Conservation (phyloP, 2,329 filamentous ascomycete species). For the Fusarium sarcochroum region DNA sequence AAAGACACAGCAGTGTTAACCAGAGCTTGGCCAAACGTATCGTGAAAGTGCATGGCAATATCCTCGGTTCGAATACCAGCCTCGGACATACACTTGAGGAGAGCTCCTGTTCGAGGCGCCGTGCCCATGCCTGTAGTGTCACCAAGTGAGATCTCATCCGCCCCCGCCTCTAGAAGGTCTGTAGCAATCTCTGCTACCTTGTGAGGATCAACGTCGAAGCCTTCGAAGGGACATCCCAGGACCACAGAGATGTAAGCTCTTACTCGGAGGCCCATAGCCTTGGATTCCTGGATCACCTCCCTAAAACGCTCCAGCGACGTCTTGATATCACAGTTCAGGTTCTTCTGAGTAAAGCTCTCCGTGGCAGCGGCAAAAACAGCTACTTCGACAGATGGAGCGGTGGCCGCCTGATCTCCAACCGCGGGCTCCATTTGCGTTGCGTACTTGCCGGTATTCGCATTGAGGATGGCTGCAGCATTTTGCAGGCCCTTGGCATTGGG, state of each 20-base stretch:
- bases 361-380: slow-evolving; percentile 88
- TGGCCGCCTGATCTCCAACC: slow-evolving; percentile 54
- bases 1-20: slow-evolving; percentile 84
- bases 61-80: slow-evolving; percentile 79
- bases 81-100: slow-evolving; percentile 74
- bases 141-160: slow-evolving; percentile 90
- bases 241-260: slow-evolving; percentile 87
- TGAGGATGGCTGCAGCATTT: slow-evolving; percentile 70
- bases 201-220: slow-evolving; percentile 73
- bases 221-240: slow-evolving; percentile 83
- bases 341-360: slow-evolving; percentile 83
- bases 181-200: slow-evolving; percentile 76
- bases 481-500: slow-evolving; percentile 82
- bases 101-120: slow-evolving; percentile 74
- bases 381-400: slow-evolving; percentile 73
- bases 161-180: slow-evolving; percentile 85
- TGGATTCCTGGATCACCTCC: slow-evolving; percentile 78
- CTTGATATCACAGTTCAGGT: slow-evolving; percentile 84
- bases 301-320: slow-evolving; percentile 79
- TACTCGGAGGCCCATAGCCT: slow-evolving; percentile 75
- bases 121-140: slow-evolving; percentile 95
- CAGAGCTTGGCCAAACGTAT: slow-evolving; percentile 89
- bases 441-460: slow-evolving; percentile 64
- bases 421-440: slow-evolving; percentile 65
- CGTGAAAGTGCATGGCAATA: slow-evolving; percentile 88